Evolutionary conservation across 495 filamentous ascomycete species (phyloP).

Genomic region (Terfezia claveryi): DNA sequence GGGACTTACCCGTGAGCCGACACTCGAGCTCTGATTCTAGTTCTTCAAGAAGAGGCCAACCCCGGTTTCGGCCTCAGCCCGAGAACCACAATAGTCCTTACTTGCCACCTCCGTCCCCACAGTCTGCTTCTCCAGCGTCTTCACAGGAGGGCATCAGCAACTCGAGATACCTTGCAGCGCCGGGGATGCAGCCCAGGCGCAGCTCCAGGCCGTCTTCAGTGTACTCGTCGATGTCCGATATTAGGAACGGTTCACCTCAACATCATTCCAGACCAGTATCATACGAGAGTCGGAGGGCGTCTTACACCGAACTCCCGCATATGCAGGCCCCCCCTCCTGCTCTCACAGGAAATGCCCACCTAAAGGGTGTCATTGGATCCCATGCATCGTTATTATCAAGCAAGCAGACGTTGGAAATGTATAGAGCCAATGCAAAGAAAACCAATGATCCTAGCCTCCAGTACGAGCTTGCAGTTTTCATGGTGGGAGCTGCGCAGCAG

Average conservation of each 20-base stretch:
- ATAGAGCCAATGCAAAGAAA: conserved; percentile 87
- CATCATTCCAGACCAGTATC: conserved; percentile 25
- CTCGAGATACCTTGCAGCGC: conserved; percentile 8
- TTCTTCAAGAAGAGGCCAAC: neutral
- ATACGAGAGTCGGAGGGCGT: conserved; percentile 53
- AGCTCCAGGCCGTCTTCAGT: conserved; percentile 11
- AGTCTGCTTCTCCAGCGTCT: conserved; percentile 13
- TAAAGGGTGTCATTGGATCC: conserved; percentile 57
- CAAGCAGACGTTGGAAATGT: conserved; percentile 90
- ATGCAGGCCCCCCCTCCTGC: conserved; percentile 75
- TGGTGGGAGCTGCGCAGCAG: conserved; percentile 69
- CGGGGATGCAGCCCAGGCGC: conserved; percentile 6
- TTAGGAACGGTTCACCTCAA: conserved; percentile 7
- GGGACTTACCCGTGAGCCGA: conserved; percentile 11
- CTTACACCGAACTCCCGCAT: conserved; percentile 67
- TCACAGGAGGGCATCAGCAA: conserved; percentile 4
- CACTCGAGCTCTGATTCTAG: neutral
- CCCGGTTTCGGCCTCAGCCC: neutral
- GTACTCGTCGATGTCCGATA: conserved; percentile 13
- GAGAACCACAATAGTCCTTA: neutral
- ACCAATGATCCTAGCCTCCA: conserved; percentile 69
- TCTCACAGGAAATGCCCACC: conserved; percentile 51
- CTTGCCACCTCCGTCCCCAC: conserved; percentile 1
- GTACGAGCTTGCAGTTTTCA: conserved; percentile 88
- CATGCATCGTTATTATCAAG: conserved; percentile 78